These are phyloP conservation scores for Neurospora sp. DNA, from an alignment of 495 filamentous ascomycete species.

Conservation along the genomic window DNA sequence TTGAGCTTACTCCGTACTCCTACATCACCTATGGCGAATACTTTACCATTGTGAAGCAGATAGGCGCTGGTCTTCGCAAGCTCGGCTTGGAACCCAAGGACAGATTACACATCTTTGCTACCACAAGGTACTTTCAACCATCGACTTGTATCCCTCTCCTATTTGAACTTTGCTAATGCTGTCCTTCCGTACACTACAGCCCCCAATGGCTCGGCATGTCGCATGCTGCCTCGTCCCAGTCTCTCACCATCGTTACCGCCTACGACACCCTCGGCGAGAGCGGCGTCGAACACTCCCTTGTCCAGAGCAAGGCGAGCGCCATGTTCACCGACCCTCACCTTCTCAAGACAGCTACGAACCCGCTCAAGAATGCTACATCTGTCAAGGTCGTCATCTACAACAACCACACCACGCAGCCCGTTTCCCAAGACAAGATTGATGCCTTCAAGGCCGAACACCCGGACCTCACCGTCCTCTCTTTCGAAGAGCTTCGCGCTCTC, in stretches of 20 bases:
- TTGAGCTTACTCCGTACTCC: conserved; percentile 50
- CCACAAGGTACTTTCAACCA: conserved; percentile 36
- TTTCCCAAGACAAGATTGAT: conserved; percentile 30
- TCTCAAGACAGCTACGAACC: conserved; percentile 34
- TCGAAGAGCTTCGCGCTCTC: conserved; percentile 38
- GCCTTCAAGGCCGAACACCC: conserved; percentile 32
- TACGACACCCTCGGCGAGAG: conserved; percentile 63
- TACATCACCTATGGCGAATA: conserved; percentile 55
- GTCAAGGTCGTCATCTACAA: conserved; percentile 40
- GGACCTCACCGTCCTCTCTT: conserved; percentile 31
- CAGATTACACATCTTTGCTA: conserved; percentile 50
- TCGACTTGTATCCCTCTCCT: background rate
- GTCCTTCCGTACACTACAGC: conserved; percentile 14
- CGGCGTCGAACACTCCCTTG: conserved; percentile 51
- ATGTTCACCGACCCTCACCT: conserved; percentile 55
- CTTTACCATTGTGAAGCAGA: conserved; percentile 38
- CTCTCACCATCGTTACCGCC: conserved; percentile 88
- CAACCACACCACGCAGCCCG: conserved; percentile 26
- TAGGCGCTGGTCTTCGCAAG: conserved; percentile 49
- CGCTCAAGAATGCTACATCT: conserved; percentile 31
- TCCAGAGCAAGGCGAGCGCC: conserved; percentile 48
- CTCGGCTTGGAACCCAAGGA: conserved; percentile 42
- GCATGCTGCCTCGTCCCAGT: conserved; percentile 73
- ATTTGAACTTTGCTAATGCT: conserved; percentile 3
- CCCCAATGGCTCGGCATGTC: conserved; percentile 45